Evolutionary conservation across 2,329 filamentous ascomycete species (phyloP).

Genomic region (Aspergillus spinulosporus): DNA sequence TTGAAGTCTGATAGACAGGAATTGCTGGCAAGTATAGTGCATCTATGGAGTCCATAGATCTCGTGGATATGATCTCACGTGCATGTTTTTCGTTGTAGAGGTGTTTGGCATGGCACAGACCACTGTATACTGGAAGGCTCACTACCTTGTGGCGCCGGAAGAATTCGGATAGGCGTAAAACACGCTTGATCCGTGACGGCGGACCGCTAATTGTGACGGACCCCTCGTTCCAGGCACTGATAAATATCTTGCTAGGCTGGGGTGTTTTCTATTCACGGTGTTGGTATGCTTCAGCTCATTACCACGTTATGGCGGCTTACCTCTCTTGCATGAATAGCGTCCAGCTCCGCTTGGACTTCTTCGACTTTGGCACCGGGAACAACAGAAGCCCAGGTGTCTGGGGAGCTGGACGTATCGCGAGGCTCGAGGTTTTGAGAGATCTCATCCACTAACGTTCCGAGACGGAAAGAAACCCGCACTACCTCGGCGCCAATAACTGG

Average conservation of each 20-base stretch:
- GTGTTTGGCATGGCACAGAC: conserved; percentile 44
- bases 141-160: conserved; percentile 25
- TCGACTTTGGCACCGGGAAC: conserved; percentile 23
- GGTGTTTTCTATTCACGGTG: conserved; percentile 18
- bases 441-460: conserved; percentile 48
- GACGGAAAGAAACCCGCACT: conserved; percentile 49
- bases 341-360: conserved; percentile 28
- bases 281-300: neutral
- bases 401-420: conserved; percentile 24
- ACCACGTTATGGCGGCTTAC: conserved; percentile 7
- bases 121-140: conserved; percentile 30
- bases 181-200: conserved; percentile 24
- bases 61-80: neutral
- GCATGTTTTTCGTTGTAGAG: conserved; percentile 43
- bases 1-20: conserved; percentile 5
- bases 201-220: conserved; percentile 31
- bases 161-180: conserved; percentile 24
- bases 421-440: conserved; percentile 48
- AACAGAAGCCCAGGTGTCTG: conserved; percentile 31
- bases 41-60: neutral
- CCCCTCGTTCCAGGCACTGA: conserved; percentile 25
- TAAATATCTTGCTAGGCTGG: conserved; percentile 22
- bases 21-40: neutral
- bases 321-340: conserved; percentile 18
- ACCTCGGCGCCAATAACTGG: conserved; percentile 43